Conservation (phyloP, 176 grass and related monocot species). For the Aegilops sharonensis region DNA sequence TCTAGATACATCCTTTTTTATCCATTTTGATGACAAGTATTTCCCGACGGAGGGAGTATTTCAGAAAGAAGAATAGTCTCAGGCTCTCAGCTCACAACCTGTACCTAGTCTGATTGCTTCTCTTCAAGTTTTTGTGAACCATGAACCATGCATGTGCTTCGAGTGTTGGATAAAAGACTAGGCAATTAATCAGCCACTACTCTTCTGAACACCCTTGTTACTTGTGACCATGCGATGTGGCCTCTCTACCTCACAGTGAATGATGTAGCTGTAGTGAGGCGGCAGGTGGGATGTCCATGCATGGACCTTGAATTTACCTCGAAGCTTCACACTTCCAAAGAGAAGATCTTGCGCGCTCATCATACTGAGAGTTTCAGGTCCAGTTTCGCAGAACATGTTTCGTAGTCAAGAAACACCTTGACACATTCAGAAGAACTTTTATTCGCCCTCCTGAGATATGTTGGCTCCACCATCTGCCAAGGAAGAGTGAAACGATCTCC, state of each 20-base stretch:
- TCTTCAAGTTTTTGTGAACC: background rate
- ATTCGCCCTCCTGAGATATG: background rate
- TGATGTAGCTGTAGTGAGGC: constrained; percentile 9
- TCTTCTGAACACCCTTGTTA: background rate
- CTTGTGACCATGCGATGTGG: background rate
- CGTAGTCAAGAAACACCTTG: background rate
- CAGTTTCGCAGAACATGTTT: background rate
- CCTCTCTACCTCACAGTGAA: background rate
- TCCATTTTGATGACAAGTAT: too few species aligned
- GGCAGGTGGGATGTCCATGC: constrained; percentile 23
- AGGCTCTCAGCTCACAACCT: background rate
- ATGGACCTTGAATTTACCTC: constrained; percentile 9
- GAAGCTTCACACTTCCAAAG: background rate
- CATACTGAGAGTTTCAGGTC: background rate
- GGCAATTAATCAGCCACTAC: background rate
- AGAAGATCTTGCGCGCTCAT: background rate
- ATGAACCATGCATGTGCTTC: background rate
- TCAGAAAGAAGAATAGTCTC: background rate
- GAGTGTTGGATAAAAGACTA: background rate
- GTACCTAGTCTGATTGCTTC: background rate
- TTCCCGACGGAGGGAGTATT: background rate
- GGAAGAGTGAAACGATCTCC: background rate
- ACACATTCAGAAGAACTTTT: background rate
- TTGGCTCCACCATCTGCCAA: background rate
- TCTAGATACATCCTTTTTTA: too few species aligned